Evolutionary conservation across 192 early-diverging fungal genomes (phyloP).

Genomic region (Neocallimastix lanati): DNA sequence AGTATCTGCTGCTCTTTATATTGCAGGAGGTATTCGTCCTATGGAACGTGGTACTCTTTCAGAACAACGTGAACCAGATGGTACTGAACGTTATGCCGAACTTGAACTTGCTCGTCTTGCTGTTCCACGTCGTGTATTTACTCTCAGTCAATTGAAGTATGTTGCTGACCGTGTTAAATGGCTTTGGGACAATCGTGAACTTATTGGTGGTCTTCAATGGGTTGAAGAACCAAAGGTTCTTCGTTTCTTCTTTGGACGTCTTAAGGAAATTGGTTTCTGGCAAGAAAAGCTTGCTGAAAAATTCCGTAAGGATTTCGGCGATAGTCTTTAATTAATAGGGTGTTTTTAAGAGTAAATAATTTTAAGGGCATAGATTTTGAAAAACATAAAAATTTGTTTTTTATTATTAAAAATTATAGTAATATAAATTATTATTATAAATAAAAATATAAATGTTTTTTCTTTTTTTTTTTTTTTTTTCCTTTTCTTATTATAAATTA

Average conservation of each 20-base stretch:
- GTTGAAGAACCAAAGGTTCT: not conserved
- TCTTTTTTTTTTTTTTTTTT: too few relatives aligned
- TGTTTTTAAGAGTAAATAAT: too few relatives aligned
- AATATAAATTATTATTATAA: too few relatives aligned
- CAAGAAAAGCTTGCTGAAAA: not conserved
- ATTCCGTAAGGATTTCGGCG: not conserved
- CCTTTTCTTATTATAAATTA: too few relatives aligned
- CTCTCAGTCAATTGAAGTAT: not conserved
- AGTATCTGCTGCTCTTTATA: not conserved
- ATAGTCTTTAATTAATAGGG: not conserved
- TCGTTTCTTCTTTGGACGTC: not conserved
- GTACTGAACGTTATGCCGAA: not conserved
- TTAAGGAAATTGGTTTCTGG: not conserved
- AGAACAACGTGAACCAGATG: not conserved
- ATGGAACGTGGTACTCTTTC: not conserved
- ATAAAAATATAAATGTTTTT: too few relatives aligned
- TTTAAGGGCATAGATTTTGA: too few relatives aligned
- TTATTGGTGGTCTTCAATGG: not conserved
- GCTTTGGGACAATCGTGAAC: not conserved
- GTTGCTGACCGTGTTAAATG: not conserved
- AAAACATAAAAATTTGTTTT: too few relatives aligned
- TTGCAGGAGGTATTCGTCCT: not conserved
- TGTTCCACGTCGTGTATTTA: not conserved
- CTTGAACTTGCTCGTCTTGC: not conserved
- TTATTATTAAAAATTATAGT: too few relatives aligned